Base-by-base conservation (phyloP, 2,329 filamentous ascomycete genomes). In the Basipetospora chlamydospora region DNA sequence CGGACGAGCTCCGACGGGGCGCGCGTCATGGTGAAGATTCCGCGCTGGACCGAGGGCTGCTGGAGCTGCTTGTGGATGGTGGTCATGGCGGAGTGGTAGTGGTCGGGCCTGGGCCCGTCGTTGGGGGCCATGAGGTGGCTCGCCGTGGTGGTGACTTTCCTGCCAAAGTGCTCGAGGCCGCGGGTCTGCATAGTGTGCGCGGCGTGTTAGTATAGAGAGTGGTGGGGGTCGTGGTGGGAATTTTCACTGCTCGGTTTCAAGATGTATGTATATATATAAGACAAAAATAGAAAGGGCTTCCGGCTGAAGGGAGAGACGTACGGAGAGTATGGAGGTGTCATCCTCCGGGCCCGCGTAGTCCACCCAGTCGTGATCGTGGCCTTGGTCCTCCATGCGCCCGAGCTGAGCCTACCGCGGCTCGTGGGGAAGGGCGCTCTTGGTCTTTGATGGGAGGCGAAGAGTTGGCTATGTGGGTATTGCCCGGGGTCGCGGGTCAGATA, bases 1-100 rank as follows among this genome's bases (percentile, higher is more conserved):
- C 90, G 83, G 47, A 96, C 83, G 36, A 98, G 67, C 52, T 98
- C 88, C 45, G 85, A 84, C n/a, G 90, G 90, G 3, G 83, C 86
- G 58, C 80, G 80, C 36, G 88, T 79, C 60, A 96, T 80, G 42
- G 85, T 81, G 57, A 96, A 93, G 54, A 98, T 79, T 54, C 79
- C 84, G 50, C 85, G 78, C 60, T 96, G 90, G 29, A 94, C 70
- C 39, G 70, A 71, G 5, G 90, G 90, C 37, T 82, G 75, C 46
- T 83, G 76, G 48, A 96, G 70, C 57, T 95, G 85, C 51, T 84
- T 84, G 51, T 93, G 84, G 36, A 98, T 77, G 55, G 90, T 83
- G 50, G 71, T 77, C 69, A 98, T 80, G 44, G 90, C 88, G 59
- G 68, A 76, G 52, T 90, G 79, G 58, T 95, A 96, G 58, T 86